Evolutionary conservation across 345 rosid species (phyloP), one percentile per base, ranked within the genome.

Genomic region (Kernera saxatilis): DNA sequence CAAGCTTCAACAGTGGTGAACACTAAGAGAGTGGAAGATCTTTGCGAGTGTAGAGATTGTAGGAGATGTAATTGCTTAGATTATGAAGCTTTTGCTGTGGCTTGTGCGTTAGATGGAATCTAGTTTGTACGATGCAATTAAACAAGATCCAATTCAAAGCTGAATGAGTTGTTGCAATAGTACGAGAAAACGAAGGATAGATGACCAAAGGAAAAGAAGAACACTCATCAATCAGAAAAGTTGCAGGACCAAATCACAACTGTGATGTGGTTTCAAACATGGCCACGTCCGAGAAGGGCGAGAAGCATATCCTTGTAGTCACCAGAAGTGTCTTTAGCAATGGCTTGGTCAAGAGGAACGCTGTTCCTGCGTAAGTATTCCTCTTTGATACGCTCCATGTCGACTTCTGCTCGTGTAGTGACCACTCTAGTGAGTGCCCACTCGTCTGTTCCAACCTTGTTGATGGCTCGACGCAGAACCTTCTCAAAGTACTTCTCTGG

Each of bases 401-500:
- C 93, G 25, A 87, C 84, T 74, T 93, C 96, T 14, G 93, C 93
- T 69, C 97, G 81, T 7, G 96, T 88, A 17, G 92, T 77, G 53
- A 88, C 82, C 3, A 85, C 96, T 62, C 98, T 75, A 17, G 93
- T 86, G 21, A 93, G 87, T 40, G 84, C 93, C 91, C 86, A 78
- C 75, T 93, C 98, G 25, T 93, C 97, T 8, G 98, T 90, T 60
- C 98, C 97, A 53, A 79, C 3, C 80, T 74, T 86, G 72, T 86
- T 87, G 83, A 90, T 93, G 68, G 89, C 86, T 79, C 43, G 76
- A 13, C 93, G 84, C 49, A 93, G 73, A 51, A 86, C 73, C 81
- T 93, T 90, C 83, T 83, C 97, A 22, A 88, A 90, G 80, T 93
- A 81, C 79, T 88, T 93, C 83, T 88, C 97, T 2, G 98, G 93